Conservation (phyloP, 352 stramenopile species). For the Salisapilia sapeloensis region DNA sequence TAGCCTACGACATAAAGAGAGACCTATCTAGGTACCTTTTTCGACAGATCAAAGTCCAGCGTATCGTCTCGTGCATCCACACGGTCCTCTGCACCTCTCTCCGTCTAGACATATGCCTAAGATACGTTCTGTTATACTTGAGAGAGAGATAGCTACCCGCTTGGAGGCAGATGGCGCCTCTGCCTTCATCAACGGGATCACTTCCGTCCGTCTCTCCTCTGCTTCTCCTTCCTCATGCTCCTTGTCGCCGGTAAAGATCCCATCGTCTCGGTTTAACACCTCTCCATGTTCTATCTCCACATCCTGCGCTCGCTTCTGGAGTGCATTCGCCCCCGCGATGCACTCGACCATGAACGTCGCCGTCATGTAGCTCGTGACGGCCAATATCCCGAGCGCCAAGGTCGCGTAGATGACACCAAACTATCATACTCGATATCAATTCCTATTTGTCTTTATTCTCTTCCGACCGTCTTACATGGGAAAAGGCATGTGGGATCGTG, state of each 20-base stretch:
- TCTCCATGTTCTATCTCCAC: constrained; percentile 7
- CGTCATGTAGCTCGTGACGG: constrained; percentile 60
- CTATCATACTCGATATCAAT: constrained; percentile 6
- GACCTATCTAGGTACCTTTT: constrained; percentile 29
- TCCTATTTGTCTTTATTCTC: constrained; percentile 1
- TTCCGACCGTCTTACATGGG: constrained; percentile 19
- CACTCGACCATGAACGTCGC: constrained; percentile 76
- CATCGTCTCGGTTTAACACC: constrained; percentile 1
- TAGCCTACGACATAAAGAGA: not conserved
- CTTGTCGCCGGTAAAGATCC: constrained; percentile 2
- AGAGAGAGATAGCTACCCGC: no score
- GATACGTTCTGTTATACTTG: no score
- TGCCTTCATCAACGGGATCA: constrained; percentile 54
- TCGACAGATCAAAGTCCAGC: constrained; percentile 57
- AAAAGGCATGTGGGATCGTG: constrained; percentile 75
- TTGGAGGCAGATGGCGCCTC: no score
- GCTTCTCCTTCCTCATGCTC: constrained; percentile 10
- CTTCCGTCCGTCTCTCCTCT: constrained; percentile 26
- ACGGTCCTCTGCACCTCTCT: not conserved
- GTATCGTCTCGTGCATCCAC: constrained; percentile 2
- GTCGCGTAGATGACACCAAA: constrained; percentile 60
- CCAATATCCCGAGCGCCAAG: constrained; percentile 34
- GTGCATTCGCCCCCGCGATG: constrained; percentile 66
- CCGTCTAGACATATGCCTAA: not conserved
- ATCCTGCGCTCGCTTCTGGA: constrained; percentile 32